Evolutionary conservation across 176 grass and related monocot genomes (phyloP).

Genomic region (Saccharum spontaneum): DNA sequence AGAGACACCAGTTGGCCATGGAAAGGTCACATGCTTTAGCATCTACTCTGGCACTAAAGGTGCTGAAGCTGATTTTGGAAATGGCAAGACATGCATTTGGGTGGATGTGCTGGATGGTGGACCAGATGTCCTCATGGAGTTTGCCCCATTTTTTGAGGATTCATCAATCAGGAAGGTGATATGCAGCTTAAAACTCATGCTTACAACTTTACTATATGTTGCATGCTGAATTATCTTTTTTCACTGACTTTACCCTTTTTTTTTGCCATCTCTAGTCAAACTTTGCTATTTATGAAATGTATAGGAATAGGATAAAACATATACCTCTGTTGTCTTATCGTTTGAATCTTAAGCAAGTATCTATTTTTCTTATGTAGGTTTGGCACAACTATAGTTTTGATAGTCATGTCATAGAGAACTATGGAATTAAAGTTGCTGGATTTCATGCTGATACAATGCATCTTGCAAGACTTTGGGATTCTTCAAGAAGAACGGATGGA

Average conservation of each 20-base stretch:
- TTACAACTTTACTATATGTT: conserved; percentile 4
- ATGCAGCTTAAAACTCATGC: conserved; percentile 3
- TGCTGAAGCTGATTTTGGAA: conserved; percentile 77
- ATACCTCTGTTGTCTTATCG: conserved; percentile 9
- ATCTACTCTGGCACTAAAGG: conserved; percentile 69
- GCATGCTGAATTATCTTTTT: not conserved
- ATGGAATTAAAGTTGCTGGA: conserved; percentile 84
- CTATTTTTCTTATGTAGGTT: conserved; percentile 59
- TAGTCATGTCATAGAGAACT: conserved; percentile 85
- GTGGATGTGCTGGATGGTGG: conserved; percentile 95
- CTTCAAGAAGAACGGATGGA: conserved; percentile 71
- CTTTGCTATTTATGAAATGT: conserved; percentile 13
- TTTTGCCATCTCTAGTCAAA: not conserved
- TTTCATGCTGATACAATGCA: conserved; percentile 99
- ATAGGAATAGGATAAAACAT: conserved; percentile 7
- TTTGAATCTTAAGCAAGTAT: conserved; percentile 21
- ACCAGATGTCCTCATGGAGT: conserved; percentile 77
- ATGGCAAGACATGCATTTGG: conserved; percentile 97
- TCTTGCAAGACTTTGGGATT: conserved; percentile 92
- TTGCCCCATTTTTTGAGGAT: conserved; percentile 94
- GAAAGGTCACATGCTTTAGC: conserved; percentile 91
- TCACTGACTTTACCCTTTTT: not conserved
- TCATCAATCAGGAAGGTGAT: conserved; percentile 78
- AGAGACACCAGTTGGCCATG: conserved; percentile 91
- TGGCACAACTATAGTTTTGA: conserved; percentile 99